phyloP scores from a whole-genome alignment of 805 yeast genomes.

The Wickerhamiella slavikovae region DNA sequence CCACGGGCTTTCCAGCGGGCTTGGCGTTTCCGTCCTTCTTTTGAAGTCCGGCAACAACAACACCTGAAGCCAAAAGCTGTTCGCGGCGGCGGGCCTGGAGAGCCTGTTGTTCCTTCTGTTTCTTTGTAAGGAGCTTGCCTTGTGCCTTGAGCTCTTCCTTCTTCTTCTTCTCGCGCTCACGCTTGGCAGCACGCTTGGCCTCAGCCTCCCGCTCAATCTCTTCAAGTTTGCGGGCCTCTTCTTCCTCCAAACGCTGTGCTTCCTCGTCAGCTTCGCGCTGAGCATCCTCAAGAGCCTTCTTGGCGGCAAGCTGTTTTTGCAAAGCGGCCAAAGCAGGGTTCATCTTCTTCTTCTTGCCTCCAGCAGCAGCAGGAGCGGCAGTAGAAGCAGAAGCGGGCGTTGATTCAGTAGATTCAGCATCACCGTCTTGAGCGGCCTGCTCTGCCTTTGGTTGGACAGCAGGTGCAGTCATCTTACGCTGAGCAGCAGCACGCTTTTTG shows the following conservation, averaged over 20 bases:
- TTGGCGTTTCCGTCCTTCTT: no score
- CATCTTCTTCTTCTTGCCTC: conserved; percentile 52
- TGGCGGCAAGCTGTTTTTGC: conserved; percentile 70
- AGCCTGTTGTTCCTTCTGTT: conserved; percentile 84
- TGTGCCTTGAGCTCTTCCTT: conserved; percentile 87
- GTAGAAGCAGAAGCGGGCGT: conserved; percentile 23
- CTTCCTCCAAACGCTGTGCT: conserved; percentile 29
- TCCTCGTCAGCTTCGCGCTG: conserved; percentile 52
- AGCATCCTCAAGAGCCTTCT: conserved; percentile 76
- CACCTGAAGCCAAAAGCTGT: conserved; percentile 54
- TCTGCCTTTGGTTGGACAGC: conserved; percentile 40
- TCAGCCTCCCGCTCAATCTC: conserved; percentile 45
- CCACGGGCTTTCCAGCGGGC: conserved; percentile 19
- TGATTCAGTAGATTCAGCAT: conserved; percentile 19
- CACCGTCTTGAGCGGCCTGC: no score
- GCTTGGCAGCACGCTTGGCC: conserved; percentile 38
- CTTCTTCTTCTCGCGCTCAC: conserved; percentile 71
- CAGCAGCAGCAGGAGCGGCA: conserved; percentile 21
- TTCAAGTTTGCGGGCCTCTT: conserved; percentile 28
- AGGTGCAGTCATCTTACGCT: conserved; percentile 54
- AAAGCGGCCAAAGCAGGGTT: conserved; percentile 86
- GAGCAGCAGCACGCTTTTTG: conserved; percentile 76
- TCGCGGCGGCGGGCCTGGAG: conserved; percentile 75
- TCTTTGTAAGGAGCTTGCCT: conserved; percentile 83
- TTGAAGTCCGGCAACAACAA: conserved; percentile 50